These are phyloP conservation scores for Candida argentea DNA, from an alignment of 805 yeast species.

Conservation along the genomic window DNA sequence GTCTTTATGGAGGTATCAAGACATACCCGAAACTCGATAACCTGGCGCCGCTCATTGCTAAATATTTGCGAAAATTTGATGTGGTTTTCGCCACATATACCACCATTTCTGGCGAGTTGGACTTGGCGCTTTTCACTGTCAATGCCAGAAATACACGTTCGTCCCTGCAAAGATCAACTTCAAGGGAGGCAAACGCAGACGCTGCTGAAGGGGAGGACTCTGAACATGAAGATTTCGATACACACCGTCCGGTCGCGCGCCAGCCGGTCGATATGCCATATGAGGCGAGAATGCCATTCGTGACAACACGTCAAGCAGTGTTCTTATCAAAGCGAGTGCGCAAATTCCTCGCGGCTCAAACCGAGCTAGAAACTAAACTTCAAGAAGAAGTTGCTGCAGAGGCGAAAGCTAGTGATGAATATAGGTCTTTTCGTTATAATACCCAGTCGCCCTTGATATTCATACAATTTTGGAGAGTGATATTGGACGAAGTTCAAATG, in stretches of 20 bases:
- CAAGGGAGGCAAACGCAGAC: conserved; percentile 4
- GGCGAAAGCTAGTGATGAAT: conserved; percentile 15
- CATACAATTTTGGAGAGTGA: conserved; percentile 80
- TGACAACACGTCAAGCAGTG: conserved; percentile 12
- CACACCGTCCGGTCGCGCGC: background rate
- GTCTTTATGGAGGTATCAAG: conserved; percentile 51
- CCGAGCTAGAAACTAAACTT: conserved; percentile 7
- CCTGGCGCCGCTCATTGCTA: conserved; percentile 36
- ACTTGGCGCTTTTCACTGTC: conserved; percentile 67
- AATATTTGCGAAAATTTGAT: conserved; percentile 53
- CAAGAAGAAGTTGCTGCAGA: conserved; percentile 22
- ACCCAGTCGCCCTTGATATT: conserved; percentile 77
- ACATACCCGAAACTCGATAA: conserved; percentile 16
- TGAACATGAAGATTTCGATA: conserved; percentile 2
- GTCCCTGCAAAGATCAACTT: conserved; percentile 18
- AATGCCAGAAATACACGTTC: conserved; percentile 37
- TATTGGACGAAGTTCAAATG: conserved; percentile 94
- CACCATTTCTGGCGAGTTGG: conserved; percentile 63
- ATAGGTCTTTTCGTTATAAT: conserved; percentile 23
- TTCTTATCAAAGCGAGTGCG: conserved; percentile 14
- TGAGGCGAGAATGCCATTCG: too few species aligned
- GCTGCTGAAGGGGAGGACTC: conserved; percentile 5
- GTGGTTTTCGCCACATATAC: conserved; percentile 73
- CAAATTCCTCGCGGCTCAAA: conserved; percentile 21
- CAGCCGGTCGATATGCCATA: conserved; percentile 7